Conservation (phyloP, 192 early-diverging fungal species). For the Spizellomyces punctatus region DNA sequence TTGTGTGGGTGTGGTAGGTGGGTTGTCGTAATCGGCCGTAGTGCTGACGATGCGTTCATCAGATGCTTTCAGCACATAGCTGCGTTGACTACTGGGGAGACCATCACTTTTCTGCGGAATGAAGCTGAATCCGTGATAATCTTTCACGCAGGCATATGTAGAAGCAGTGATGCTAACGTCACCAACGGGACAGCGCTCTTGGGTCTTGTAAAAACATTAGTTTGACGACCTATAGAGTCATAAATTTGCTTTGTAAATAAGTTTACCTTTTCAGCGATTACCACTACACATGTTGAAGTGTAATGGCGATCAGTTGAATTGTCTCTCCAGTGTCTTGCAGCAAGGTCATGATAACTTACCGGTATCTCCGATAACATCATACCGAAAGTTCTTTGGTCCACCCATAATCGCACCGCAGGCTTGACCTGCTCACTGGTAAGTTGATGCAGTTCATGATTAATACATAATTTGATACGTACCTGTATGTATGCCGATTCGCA, state of each 20-base stretch:
- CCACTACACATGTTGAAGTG: background rate
- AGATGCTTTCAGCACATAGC: conserved; percentile 23
- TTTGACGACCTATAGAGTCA: background rate
- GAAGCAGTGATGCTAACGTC: conserved; percentile 40
- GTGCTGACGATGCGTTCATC: conserved; percentile 31
- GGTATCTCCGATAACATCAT: conserved; percentile 54
- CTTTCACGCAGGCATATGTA: conserved; percentile 33
- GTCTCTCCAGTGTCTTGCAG: background rate
- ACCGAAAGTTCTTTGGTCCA: conserved; percentile 54
- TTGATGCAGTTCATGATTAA: no score
- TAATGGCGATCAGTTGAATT: background rate
- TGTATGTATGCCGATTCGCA: conserved; percentile 54
- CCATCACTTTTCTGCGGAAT: conserved; percentile 2
- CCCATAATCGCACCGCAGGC: conserved; percentile 55
- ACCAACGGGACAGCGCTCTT: conserved; percentile 44
- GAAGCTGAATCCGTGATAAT: conserved; percentile 48
- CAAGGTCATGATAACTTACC: conserved; percentile 23
- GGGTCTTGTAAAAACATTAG: conserved; percentile 26
- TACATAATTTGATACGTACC: conserved; percentile 7
- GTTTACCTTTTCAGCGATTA: conserved; percentile 45
- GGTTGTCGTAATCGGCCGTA: conserved; percentile 6
- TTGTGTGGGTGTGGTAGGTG: background rate
- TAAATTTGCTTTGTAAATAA: conserved; percentile 4
- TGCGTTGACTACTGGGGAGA: conserved; percentile 8
- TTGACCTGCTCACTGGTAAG: conserved; percentile 25